A percentile compares a stretch with the other conserved stretches of the same genome.
phyloP scores from a whole-genome alignment of 2,329 filamentous ascomycete species.

The Aspergillus sp. region DNA sequence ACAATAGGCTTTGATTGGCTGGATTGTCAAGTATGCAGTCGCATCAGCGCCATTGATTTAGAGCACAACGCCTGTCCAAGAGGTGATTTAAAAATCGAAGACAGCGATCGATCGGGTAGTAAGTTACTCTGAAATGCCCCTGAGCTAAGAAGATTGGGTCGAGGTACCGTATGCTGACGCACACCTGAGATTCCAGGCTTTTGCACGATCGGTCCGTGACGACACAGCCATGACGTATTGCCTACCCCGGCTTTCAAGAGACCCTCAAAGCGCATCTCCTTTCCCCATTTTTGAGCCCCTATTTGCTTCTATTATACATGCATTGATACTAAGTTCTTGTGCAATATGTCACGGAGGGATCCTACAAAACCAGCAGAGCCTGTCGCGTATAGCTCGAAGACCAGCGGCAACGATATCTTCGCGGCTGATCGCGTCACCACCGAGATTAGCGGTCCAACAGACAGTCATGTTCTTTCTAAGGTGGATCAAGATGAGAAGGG shows the following conservation, averaged over 20 bases:
- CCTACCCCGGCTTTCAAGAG: background rate
- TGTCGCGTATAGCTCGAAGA: slow-evolving; percentile 5
- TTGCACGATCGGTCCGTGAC: background rate
- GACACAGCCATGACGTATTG: background rate
- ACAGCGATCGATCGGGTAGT: no score
- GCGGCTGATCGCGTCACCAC: slow-evolving; percentile 5
- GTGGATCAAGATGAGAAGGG: slow-evolving; percentile 21
- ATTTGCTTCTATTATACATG: background rate
- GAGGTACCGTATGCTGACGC: background rate
- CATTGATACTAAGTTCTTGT: background rate
- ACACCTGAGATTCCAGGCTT: background rate
- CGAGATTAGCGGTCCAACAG: slow-evolving; percentile 14
- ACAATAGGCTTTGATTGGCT: background rate
- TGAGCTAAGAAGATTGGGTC: background rate
- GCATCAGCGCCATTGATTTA: background rate
- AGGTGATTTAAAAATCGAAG: no score
- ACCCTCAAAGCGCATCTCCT: background rate
- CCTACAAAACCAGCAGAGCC: background rate
- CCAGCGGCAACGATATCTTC: slow-evolving; percentile 4
- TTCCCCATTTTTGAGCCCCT: background rate
- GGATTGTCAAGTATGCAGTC: background rate
- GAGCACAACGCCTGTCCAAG: no score
- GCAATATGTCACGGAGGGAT: slow-evolving; percentile 1
- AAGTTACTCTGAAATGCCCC: no score
- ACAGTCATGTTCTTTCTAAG: slow-evolving; percentile 21